Evolutionary conservation across 768 basidiomycete genomes (phyloP), one percentile per base, ranked within the genome.

Genomic region (Serendipita indica): DNA sequence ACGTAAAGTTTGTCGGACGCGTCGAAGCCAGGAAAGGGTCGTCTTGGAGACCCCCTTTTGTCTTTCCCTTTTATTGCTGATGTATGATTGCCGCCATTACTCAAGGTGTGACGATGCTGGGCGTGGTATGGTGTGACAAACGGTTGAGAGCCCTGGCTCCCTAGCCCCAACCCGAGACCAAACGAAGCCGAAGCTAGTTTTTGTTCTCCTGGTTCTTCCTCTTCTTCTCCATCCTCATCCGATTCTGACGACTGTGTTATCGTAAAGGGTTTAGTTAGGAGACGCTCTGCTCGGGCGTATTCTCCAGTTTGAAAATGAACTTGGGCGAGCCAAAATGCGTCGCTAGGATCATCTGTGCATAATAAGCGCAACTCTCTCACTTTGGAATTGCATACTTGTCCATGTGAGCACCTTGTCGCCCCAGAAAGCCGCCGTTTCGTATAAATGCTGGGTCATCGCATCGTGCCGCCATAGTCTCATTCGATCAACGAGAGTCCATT

Each of bases 261-360:
- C 3, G 83, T 77, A 67, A 94, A 89, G 0, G 89, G 88, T n/a
- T 89, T 79, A 1, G 84, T 91, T 45, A 99, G 78, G 27, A 99
- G 75, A 45, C 85, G 80, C 69, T 97, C 91, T 7, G 96, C 93
- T 46, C 93, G 87, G 5, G 90, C 84, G 71, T 94, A 98, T 61
- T 96, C 89, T 65, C 93, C 84, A 2, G 86, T 92, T 75, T 93
- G 86, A 69, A 98, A 99, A 70, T 92, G 91, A 0, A 88, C 90
- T 69, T 99, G 96, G 2, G 96, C 93, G 20, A 99, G 80, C 96
- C 96, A 99, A 71, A 99, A 98, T 12, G 92, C 96, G 70, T 99
- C 96, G 68, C 97, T 96, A 30, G 92, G 85, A 66, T 98, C 90
- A 62, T 84, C 94, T 94, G 65, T 7, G 45, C 3, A 45, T 20